These are phyloP conservation scores for Hypoxylon lienhwacheense DNA, from an alignment of 495 filamentous ascomycete species.

Conservation along the genomic window DNA sequence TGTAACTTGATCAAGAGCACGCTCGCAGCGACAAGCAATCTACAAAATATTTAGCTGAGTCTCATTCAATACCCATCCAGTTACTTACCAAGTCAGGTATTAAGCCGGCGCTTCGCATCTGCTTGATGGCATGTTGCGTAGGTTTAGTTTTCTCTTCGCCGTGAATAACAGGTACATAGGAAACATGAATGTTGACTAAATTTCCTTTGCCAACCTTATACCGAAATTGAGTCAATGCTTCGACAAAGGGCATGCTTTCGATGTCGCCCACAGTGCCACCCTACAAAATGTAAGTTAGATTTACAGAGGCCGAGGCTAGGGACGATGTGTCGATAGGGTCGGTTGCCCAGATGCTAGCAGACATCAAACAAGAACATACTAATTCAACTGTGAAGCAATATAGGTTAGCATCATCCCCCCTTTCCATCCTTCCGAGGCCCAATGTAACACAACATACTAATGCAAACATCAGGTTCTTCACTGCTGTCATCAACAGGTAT, in stretches of 20 bases:
- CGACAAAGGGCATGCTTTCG: conserved; percentile 85
- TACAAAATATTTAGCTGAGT: conserved; percentile 28
- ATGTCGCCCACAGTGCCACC: conserved; percentile 68
- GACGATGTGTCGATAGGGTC: background rate
- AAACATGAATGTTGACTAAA: conserved; percentile 85
- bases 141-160: conserved; percentile 98
- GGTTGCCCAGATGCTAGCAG: background rate
- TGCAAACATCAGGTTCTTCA: conserved; percentile 87
- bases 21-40: conserved; percentile 91
- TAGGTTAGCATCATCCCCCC: too few relatives aligned
- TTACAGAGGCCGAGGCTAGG: background rate
- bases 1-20: conserved; percentile 68
- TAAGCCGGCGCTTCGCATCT: conserved; percentile 77
- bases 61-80: background rate
- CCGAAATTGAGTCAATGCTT: conserved; percentile 79
- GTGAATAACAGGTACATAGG: conserved; percentile 69
- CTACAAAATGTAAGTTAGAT: conserved; percentile 8
- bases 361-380: conserved; percentile 24
- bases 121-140: conserved; percentile 84
- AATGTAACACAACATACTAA: conserved; percentile 58
- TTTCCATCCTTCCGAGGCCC: too few relatives aligned
- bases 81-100: conserved; percentile 74
- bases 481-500: conserved; percentile 86
- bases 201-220: conserved; percentile 73
- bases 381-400: conserved; percentile 37